Conservation (phyloP, 305 asterid species). For the Fraxinus sp. region DNA sequence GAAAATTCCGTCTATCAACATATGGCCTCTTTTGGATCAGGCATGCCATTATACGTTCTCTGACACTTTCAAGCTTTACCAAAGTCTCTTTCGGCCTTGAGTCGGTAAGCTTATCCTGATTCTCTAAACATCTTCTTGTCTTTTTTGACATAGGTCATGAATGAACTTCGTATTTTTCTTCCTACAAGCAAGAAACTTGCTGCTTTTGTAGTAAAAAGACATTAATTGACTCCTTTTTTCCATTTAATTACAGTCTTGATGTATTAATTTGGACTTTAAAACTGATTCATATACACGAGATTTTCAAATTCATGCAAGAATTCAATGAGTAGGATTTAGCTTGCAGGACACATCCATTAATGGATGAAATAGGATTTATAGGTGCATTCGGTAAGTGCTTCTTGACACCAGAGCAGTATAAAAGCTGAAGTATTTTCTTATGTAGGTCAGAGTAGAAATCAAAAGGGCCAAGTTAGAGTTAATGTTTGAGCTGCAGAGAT, state of each 20-base stretch:
- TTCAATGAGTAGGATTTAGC: neutral
- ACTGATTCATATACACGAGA: neutral
- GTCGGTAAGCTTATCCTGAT: slow-evolving; percentile 52
- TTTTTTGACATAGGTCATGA: neutral
- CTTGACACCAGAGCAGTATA: neutral
- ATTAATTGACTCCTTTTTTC: neutral
- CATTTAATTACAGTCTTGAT: neutral
- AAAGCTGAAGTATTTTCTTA: slow-evolving; percentile 16
- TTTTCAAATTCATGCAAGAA: neutral
- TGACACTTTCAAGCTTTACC: slow-evolving; percentile 84
- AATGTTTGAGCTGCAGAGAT: slow-evolving; percentile 53
- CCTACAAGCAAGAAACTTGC: neutral
- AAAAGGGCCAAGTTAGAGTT: slow-evolving; percentile 61
- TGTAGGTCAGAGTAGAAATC: slow-evolving; percentile 69
- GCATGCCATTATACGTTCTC: slow-evolving; percentile 76
- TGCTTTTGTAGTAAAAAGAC: neutral
- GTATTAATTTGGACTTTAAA: neutral
- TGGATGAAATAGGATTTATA: neutral
- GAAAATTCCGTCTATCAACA: slow-evolving; percentile 71
- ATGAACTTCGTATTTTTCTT: neutral
- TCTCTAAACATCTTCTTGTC: neutral
- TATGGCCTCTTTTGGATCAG: slow-evolving; percentile 92
- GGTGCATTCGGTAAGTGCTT: neutral
- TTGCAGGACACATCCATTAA: neutral
- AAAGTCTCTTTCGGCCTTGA: slow-evolving; percentile 87